These are phyloP conservation scores for Dictyostelium purpureum DNA, from an alignment of 78 protist genomes.

Conservation along the genomic window DNA sequence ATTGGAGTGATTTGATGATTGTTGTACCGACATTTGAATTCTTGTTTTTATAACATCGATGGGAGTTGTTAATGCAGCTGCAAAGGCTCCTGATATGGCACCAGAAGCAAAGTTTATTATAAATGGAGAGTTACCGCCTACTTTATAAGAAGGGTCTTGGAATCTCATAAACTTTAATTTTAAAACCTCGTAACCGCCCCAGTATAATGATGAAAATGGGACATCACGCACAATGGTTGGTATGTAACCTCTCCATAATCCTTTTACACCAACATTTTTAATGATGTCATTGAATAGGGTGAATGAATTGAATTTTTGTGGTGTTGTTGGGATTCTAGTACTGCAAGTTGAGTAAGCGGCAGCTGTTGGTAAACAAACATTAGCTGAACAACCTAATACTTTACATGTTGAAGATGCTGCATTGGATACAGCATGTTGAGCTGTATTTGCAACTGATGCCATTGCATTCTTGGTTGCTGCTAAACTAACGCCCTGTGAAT, in stretches of 20 bases:
- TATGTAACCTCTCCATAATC: slow-evolving; percentile 86
- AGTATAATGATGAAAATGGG: slow-evolving; percentile 91
- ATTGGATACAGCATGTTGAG: too few relatives aligned
- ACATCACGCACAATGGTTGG: slow-evolving; percentile 87
- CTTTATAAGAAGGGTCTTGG: background rate
- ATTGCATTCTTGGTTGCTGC: too few relatives aligned
- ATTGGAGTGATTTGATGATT: too few relatives aligned
- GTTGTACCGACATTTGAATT: slow-evolving; percentile 72
- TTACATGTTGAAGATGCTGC: too few relatives aligned
- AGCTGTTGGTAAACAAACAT: too few relatives aligned
- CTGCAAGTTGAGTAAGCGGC: too few relatives aligned
- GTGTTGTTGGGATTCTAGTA: background rate
- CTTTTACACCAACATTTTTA: slow-evolving; percentile 52
- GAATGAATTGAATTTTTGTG: background rate
- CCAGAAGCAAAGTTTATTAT: slow-evolving; percentile 75
- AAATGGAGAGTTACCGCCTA: slow-evolving; percentile 16
- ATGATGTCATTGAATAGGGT: slow-evolving; percentile 16
- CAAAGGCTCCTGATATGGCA: slow-evolving; percentile 80
- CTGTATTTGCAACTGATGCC: background rate
- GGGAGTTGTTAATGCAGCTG: slow-evolving; percentile 87
- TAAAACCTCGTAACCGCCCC: slow-evolving; percentile 76
- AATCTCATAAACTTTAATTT: slow-evolving; percentile 8
- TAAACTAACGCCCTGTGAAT: slow-evolving; percentile 73
- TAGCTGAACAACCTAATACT: too few relatives aligned
- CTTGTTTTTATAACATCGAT: slow-evolving; percentile 89